phyloP scores from a whole-genome alignment of 2,329 filamentous ascomycete species.

The Colletotrichum agaves region DNA sequence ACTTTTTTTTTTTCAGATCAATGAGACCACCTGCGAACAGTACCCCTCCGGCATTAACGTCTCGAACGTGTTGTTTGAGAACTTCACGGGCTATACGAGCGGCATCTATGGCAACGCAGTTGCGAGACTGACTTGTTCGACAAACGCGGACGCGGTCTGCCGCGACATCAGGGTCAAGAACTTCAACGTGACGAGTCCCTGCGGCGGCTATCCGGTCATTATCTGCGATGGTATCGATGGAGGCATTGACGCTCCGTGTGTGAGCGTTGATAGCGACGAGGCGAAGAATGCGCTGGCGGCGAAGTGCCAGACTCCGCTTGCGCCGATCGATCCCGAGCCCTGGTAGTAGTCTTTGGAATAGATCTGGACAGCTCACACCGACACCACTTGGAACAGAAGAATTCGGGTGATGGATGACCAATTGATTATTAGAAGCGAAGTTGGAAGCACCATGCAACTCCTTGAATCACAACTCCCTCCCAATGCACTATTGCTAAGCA shows the following conservation, averaged over 20 bases:
- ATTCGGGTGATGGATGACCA: background rate
- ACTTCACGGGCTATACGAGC: conserved; percentile 66
- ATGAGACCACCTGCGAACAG: conserved; percentile 60
- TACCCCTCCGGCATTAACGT: conserved; percentile 69
- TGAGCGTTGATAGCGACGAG: conserved; percentile 36
- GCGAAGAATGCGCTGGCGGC: conserved; percentile 25
- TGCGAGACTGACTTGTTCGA: conserved; percentile 65
- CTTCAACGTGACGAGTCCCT: conserved; percentile 65
- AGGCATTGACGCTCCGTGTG: conserved; percentile 47
- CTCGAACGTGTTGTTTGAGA: conserved; percentile 68
- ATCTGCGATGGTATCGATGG: conserved; percentile 61
- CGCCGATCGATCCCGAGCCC: conserved; percentile 19
- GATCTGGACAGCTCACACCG: background rate
- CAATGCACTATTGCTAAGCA: background rate
- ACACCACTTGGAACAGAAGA: background rate
- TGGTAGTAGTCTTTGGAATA: background rate
- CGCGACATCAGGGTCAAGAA: conserved; percentile 64
- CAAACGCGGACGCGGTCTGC: conserved; percentile 63
- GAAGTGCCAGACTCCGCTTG: conserved; percentile 30
- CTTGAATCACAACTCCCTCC: background rate
- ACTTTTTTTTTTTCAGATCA: conserved; percentile 39
- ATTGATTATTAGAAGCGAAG: too few relatives aligned
- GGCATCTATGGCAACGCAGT: conserved; percentile 66
- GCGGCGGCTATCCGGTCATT: conserved; percentile 54
- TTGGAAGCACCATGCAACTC: background rate